A percentile compares a stretch with the other conserved stretches of the same genome.
These are phyloP conservation scores for Kondoa malvinella DNA, from an alignment of 768 basidiomycete species.

Conservation along the genomic window DNA sequence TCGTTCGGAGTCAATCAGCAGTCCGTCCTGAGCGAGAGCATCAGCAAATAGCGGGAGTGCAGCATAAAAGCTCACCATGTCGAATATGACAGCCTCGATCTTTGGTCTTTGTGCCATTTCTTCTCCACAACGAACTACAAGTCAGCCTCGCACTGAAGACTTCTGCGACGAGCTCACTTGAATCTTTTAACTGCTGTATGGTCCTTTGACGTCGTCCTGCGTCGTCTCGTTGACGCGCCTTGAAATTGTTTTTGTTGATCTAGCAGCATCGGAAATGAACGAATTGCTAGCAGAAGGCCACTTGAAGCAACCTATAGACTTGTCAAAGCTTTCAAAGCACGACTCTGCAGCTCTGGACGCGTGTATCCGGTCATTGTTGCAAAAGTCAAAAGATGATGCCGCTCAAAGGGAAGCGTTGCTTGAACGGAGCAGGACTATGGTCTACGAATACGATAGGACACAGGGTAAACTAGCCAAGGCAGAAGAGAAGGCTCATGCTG, in stretches of 20 bases:
- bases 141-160: no score
- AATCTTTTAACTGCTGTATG: no score
- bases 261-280: no score
- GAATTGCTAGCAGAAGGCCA: neutral
- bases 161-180: no score
- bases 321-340: neutral
- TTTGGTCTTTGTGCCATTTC: slow-evolving; percentile 1
- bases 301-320: neutral
- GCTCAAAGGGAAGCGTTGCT: neutral
- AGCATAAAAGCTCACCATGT: slow-evolving; percentile 6
- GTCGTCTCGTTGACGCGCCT: no score
- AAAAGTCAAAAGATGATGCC: neutral
- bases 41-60: neutral
- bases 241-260: no score
- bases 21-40: slow-evolving; percentile 4
- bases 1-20: slow-evolving; percentile 15
- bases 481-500: neutral
- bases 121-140: no score
- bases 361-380: neutral
- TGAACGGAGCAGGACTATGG: neutral
- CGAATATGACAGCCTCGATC: slow-evolving; percentile 14
- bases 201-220: no score
- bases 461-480: neutral
- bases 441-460: neutral
- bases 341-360: neutral